Base-by-base conservation (phyloP, 106 monocot genomes). In the Narthecium ossifragum region DNA sequence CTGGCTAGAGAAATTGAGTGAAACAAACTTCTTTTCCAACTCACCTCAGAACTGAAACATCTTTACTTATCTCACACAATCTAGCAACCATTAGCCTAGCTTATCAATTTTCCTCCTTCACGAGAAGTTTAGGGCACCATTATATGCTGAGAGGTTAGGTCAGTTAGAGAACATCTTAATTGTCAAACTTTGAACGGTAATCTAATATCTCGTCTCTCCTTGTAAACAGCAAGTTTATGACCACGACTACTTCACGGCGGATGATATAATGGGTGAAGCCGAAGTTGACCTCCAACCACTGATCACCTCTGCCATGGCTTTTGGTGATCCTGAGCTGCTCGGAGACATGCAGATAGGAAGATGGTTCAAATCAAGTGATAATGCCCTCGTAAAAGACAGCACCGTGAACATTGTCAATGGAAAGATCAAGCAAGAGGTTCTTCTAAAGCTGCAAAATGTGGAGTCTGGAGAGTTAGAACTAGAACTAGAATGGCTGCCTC, bases 221-320 rank as follows among this genome's bases (percentile, higher is more conserved):
- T 38, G 46, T n/a, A n/a, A n/a, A n/a, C 82, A 93, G 92, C 70
- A 84, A 88, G 88, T 93, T 17, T 93, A 63, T 53, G 92, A 93
- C 70, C 78, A 88, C 6, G 92, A 93, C 53, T 60, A 78, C 40
- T 72, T 93, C 57, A 88, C 92, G 0, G 76, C 84, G 2, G 88
- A 93, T 38, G 92, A 88, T 55, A 74, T 93, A 57, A 93, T 93
- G 88, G 92, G 92, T 6, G 88, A 93, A 69, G 92, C 84, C 2
- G 92, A 93, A 61, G 59, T 93, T 0, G 92, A 93, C 51, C 63
- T 93, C 33, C 88, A 93, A 34, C 88, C 92, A 14, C 62, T 93
- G 64, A 76, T 93, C 30, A 81, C 78, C 41, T 69, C 92, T 15
- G 81, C 84, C 2, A 73, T 73, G 55, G 92, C 88, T n/a, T 93